Evolutionary conservation across 2,329 filamentous ascomycete genomes (phyloP).

Genomic region (Cordyceps javanica): DNA sequence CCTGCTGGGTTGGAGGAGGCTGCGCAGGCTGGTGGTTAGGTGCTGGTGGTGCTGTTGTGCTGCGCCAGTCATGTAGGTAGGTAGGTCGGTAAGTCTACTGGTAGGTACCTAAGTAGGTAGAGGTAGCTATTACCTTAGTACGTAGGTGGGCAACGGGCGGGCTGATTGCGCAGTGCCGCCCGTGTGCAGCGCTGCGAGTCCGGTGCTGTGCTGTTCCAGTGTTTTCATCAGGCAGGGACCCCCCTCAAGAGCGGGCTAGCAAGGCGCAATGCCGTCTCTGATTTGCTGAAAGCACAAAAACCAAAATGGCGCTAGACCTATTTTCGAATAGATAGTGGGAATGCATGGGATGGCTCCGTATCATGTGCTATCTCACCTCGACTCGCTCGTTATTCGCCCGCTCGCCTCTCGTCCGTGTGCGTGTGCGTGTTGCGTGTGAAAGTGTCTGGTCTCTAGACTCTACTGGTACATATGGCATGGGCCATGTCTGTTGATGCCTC

Average conservation of each 20-base stretch:
- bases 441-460: too few relatives aligned
- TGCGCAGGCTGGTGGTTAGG: too few relatives aligned
- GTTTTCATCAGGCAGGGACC: background rate
- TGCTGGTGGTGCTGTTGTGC: too few relatives aligned
- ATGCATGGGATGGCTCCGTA: background rate
- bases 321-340: slow-evolving; percentile 9
- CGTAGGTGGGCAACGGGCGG: too few relatives aligned
- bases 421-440: background rate
- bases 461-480: too few relatives aligned
- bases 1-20: too few relatives aligned
- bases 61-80: background rate
- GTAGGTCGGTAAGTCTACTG: too few relatives aligned
- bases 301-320: slow-evolving; percentile 11
- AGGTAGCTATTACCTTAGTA: too few relatives aligned
- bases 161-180: slow-evolving; percentile 1
- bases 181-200: background rate
- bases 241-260: slow-evolving; percentile 4
- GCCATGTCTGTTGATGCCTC: background rate
- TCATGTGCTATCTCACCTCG: slow-evolving; percentile 6
- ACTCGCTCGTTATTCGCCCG: too few relatives aligned
- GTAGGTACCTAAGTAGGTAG: too few relatives aligned
- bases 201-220: background rate
- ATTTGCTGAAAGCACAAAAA: slow-evolving; percentile 3
- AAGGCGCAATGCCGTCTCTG: background rate
- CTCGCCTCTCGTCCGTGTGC: background rate